Conservation (phyloP, 495 filamentous ascomycete genomes). For the Hyaloscypha hepaticicola region DNA sequence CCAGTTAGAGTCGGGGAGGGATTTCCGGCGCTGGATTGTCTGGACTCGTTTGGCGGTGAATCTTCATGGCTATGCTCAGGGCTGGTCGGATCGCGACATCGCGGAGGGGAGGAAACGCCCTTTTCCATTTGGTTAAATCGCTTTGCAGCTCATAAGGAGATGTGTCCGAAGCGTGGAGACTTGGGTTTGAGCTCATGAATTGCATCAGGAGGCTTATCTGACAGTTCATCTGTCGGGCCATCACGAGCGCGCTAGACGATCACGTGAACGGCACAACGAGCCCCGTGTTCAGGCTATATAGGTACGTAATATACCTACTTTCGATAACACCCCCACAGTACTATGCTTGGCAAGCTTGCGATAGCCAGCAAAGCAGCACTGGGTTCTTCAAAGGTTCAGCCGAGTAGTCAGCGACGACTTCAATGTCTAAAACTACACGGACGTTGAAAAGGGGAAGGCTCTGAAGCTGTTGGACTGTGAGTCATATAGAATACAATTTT, state of each 20-base stretch:
- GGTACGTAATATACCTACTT: neutral
- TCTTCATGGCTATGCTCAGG: neutral
- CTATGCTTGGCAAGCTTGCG: neutral
- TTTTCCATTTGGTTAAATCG: neutral
- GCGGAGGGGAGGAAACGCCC: neutral
- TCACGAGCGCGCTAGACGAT: neutral
- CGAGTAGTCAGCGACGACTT: too few relatives aligned
- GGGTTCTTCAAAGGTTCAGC: too few relatives aligned
- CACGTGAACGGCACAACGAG: neutral
- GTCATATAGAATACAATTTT: too few relatives aligned
- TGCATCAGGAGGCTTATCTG: neutral
- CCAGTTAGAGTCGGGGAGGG: neutral
- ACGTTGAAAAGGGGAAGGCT: too few relatives aligned
- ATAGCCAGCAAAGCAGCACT: too few relatives aligned
- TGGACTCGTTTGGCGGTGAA: neutral
- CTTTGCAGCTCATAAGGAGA: neutral
- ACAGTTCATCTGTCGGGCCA: neutral
- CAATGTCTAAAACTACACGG: too few relatives aligned
- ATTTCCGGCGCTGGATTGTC: neutral
- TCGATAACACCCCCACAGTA: neutral
- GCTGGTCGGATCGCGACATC: neutral
- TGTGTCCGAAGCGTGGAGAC: neutral
- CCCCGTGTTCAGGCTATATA: neutral
- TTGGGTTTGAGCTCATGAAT: neutral
- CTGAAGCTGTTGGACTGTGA: too few relatives aligned